Conservation (phyloP, 208 protist species). For the Endotrypanum monterogeii region DNA sequence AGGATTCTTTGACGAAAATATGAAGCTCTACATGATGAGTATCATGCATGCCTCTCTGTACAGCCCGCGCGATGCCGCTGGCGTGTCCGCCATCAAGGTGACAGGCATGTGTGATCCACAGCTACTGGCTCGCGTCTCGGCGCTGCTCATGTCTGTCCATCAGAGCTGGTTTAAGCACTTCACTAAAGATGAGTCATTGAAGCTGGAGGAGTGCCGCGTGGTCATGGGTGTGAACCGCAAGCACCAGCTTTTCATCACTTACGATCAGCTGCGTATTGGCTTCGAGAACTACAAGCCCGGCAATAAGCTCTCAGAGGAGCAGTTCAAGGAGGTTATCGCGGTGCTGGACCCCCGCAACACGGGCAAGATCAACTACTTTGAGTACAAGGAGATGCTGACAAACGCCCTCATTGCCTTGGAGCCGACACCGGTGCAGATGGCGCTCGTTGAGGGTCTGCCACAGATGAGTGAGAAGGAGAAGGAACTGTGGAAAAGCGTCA, state of each 20-base stretch:
- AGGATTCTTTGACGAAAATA: conserved; percentile 87
- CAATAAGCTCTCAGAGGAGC: conserved; percentile 46
- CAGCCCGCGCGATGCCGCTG: conserved; percentile 51
- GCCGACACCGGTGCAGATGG: conserved; percentile 53
- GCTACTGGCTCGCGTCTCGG: conserved; percentile 88
- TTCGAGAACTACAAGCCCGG: conserved; percentile 38
- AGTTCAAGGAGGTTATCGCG: conserved; percentile 58
- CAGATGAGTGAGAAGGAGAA: conserved; percentile 76
- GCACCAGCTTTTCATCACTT: conserved; percentile 65
- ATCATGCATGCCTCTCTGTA: conserved; percentile 87
- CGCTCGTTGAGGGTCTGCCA: conserved; percentile 68
- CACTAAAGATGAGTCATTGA: conserved; percentile 54
- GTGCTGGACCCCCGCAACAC: conserved; percentile 69
- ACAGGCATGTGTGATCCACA: conserved; percentile 92
- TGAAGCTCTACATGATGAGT: conserved; percentile 92
- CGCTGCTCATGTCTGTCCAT: conserved; percentile 88
- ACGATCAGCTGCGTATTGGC: conserved; percentile 66
- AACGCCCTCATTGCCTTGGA: conserved; percentile 67
- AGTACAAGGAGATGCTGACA: conserved; percentile 86
- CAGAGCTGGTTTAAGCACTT: conserved; percentile 83
- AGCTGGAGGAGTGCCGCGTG: conserved; percentile 88
- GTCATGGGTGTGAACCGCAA: conserved; percentile 75
- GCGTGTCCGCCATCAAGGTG: conserved; percentile 91
- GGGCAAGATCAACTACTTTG: conserved; percentile 86
- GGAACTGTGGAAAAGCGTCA: conserved; percentile 69